phyloP scores from a whole-genome alignment of 2,329 filamentous ascomycete genomes.

The Fusarium chaquense region DNA sequence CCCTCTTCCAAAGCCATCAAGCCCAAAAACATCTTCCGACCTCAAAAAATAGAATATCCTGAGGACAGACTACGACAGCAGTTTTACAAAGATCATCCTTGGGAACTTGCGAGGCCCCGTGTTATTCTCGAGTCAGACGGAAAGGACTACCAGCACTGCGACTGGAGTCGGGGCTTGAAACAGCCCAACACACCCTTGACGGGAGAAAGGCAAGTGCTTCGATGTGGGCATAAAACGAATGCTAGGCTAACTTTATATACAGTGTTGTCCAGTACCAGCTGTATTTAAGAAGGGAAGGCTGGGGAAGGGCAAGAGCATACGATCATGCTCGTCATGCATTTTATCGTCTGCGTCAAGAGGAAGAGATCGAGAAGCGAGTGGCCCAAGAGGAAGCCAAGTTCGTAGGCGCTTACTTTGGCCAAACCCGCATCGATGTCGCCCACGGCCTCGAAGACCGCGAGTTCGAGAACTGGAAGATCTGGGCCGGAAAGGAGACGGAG shows the following conservation, averaged over 20 bases:
- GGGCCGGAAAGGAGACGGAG: constrained; percentile 70
- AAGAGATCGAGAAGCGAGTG: constrained; percentile 85
- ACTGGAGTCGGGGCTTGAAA: constrained; percentile 81
- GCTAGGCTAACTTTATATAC: constrained; percentile 36
- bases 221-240: not conserved
- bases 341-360: constrained; percentile 83
- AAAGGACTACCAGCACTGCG: constrained; percentile 77
- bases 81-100: constrained; percentile 95
- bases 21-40: constrained; percentile 82
- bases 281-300: constrained; percentile 78
- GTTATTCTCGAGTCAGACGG: constrained; percentile 88
- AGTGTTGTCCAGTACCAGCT: constrained; percentile 94
- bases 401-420: constrained; percentile 90
- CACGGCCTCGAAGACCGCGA: constrained; percentile 84
- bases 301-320: constrained; percentile 77
- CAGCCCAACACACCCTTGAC: constrained; percentile 82
- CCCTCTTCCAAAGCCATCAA: constrained; percentile 58
- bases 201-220: constrained; percentile 64
- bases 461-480: constrained; percentile 87
- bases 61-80: constrained; percentile 84
- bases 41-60: constrained; percentile 80
- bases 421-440: constrained; percentile 77
- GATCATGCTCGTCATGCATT: constrained; percentile 90
- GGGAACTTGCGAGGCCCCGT: constrained; percentile 92
- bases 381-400: constrained; percentile 88